These are phyloP conservation scores for Aphanomyces euteiches DNA, from an alignment of 352 stramenopile species.

Conservation along the genomic window DNA sequence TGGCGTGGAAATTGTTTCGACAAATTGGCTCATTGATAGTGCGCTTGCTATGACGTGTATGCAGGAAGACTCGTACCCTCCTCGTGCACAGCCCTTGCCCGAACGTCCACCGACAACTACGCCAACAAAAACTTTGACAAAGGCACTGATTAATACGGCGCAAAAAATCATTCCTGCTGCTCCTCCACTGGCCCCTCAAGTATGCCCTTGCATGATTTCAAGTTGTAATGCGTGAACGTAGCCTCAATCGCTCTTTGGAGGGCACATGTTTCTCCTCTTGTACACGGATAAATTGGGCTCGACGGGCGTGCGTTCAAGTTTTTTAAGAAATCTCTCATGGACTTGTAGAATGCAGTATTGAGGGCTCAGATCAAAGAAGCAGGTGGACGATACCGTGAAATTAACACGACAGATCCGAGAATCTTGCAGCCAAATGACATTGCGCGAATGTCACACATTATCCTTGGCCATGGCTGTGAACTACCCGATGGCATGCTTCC, in stretches of 20 bases:
- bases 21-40: slow-evolving; percentile 62
- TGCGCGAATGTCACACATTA: slow-evolving; percentile 58
- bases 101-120: not conserved
- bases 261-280: slow-evolving; percentile 56
- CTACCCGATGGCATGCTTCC: slow-evolving; percentile 29
- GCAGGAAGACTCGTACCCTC: slow-evolving; percentile 59
- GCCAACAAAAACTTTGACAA: no score
- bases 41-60: slow-evolving; percentile 49
- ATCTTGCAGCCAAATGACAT: slow-evolving; percentile 52
- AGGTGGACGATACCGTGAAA: slow-evolving; percentile 49
- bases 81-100: slow-evolving; percentile 31
- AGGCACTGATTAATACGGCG: no score
- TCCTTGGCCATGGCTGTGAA: slow-evolving; percentile 52
- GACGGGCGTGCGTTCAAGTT: not conserved
- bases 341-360: slow-evolving; percentile 38
- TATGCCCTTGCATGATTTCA: no score
- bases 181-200: not conserved
- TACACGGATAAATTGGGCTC: slow-evolving; percentile 38
- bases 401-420: slow-evolving; percentile 44
- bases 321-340: no score
- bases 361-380: slow-evolving; percentile 30
- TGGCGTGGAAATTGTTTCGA: slow-evolving; percentile 51
- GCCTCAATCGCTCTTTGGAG: slow-evolving; percentile 37
- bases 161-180: not conserved
- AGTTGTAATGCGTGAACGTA: no score